Evolutionary conservation across 169 alveolate genomes (phyloP).

Genomic region (Theileria orientalis): DNA sequence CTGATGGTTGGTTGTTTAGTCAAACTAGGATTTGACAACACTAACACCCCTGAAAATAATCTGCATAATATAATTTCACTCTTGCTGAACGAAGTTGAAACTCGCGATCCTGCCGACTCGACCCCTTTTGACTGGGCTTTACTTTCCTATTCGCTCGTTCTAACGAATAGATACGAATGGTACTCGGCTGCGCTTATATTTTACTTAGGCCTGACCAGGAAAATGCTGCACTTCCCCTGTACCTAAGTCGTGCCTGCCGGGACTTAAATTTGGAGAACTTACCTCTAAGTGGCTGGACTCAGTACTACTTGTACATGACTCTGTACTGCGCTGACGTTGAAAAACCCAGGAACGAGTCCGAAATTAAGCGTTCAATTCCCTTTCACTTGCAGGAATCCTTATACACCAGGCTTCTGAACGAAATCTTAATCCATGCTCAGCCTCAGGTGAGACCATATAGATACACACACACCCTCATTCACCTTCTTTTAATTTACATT

Average conservation of each 20-base stretch:
- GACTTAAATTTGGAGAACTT: slow-evolving; percentile 68
- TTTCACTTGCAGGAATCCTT: slow-evolving; percentile 74
- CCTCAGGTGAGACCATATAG: slow-evolving; percentile 58
- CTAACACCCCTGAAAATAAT: slow-evolving; percentile 11
- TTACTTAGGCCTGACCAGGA: slow-evolving; percentile 43
- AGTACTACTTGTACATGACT: slow-evolving; percentile 73
- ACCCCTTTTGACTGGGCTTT: slow-evolving; percentile 75
- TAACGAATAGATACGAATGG: slow-evolving; percentile 73
- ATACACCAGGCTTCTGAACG: slow-evolving; percentile 80
- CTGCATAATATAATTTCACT: slow-evolving; percentile 25
- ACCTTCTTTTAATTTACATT: slow-evolving; percentile 4
- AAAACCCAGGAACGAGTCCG: slow-evolving; percentile 72
- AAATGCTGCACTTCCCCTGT: slow-evolving; percentile 39
- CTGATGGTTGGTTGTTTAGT: slow-evolving; percentile 70
- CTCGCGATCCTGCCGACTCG: slow-evolving; percentile 66
- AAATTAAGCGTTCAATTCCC: slow-evolving; percentile 77
- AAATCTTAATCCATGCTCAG: slow-evolving; percentile 76
- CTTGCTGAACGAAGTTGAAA: slow-evolving; percentile 49
- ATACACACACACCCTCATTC: neutral
- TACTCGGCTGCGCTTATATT: neutral
- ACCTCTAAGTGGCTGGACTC: slow-evolving; percentile 83
- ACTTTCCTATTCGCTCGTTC: slow-evolving; percentile 61
- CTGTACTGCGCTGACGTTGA: slow-evolving; percentile 83
- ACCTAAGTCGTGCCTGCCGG: slow-evolving; percentile 52
- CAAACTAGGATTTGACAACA: slow-evolving; percentile 65